Conservation (phyloP, 2,329 filamentous ascomycete species). For the Geosmithia morbida region DNA sequence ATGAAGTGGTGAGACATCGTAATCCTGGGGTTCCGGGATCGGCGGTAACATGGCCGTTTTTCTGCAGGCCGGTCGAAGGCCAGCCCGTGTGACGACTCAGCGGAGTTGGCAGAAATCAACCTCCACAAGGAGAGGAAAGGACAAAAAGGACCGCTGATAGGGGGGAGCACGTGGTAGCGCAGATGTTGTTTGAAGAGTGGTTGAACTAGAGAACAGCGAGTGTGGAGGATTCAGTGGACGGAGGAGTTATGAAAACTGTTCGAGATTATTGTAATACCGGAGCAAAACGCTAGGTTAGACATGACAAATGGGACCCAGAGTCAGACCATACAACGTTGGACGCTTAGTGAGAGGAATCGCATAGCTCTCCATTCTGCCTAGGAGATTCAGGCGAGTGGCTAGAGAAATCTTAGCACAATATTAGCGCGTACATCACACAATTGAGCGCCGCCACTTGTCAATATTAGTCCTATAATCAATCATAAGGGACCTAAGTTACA, state of each 20-base stretch:
- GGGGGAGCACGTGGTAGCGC: background rate
- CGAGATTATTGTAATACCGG: background rate
- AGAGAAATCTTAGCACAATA: background rate
- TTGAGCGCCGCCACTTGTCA: background rate
- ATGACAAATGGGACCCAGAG: background rate
- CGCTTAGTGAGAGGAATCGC: background rate
- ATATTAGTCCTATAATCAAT: background rate
- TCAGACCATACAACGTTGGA: background rate
- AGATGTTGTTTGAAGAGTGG: background rate
- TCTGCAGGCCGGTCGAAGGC: background rate
- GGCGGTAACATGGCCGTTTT: constrained; percentile 36
- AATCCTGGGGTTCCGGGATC: constrained; percentile 54
- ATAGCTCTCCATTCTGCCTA: background rate
- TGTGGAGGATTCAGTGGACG: background rate
- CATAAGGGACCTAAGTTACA: too few species aligned
- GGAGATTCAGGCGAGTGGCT: too few species aligned
- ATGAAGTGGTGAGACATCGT: constrained; percentile 62
- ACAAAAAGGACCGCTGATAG: background rate
- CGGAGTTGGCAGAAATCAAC: background rate
- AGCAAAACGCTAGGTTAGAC: background rate
- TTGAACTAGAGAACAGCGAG: background rate
- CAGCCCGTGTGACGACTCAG: background rate
- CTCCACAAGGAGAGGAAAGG: background rate
- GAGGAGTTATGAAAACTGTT: background rate
- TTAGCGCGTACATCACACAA: background rate